Evolutionary conservation across 78 protist genomes (phyloP).

Genomic region (Speleostelium caveatum): DNA sequence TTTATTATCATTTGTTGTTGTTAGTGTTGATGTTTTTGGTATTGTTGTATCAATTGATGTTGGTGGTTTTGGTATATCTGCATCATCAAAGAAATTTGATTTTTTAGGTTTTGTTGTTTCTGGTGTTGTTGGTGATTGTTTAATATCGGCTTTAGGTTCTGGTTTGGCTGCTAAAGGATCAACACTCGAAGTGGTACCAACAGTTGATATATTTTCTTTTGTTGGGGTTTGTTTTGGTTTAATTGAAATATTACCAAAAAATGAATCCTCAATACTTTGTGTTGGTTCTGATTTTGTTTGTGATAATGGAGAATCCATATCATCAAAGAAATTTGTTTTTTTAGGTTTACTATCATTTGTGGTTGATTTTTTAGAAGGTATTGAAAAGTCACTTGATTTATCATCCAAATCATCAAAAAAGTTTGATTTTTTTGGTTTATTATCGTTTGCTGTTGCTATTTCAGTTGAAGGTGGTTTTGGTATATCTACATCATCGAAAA

Average conservation of each 20-base stretch:
- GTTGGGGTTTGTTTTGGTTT: not conserved
- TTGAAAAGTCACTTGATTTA: no score
- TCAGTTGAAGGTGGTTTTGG: not conserved
- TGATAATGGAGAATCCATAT: no score
- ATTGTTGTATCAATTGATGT: slow-evolving; percentile 9
- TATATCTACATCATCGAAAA: not conserved
- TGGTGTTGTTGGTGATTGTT: no score
- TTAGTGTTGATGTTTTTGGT: no score
- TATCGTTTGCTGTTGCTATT: not conserved
- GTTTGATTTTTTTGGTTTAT: not conserved
- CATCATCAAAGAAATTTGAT: slow-evolving; percentile 20
- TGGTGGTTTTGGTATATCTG: no score
- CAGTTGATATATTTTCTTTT: no score
- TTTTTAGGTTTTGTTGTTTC: slow-evolving; percentile 10
- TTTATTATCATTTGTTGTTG: no score
- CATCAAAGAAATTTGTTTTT: slow-evolving; percentile 29
- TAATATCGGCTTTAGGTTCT: no score
- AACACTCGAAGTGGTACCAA: no score
- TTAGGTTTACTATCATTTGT: slow-evolving; percentile 15
- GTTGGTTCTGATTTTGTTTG: not conserved
- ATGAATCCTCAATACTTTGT: not conserved
- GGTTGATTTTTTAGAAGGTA: no score
- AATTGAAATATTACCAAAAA: not conserved
- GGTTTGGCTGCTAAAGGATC: no score
- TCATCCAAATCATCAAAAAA: no score